These are phyloP conservation scores for Isatis lusitanica DNA, from an alignment of 441 rosid species.

Conservation along the genomic window DNA sequence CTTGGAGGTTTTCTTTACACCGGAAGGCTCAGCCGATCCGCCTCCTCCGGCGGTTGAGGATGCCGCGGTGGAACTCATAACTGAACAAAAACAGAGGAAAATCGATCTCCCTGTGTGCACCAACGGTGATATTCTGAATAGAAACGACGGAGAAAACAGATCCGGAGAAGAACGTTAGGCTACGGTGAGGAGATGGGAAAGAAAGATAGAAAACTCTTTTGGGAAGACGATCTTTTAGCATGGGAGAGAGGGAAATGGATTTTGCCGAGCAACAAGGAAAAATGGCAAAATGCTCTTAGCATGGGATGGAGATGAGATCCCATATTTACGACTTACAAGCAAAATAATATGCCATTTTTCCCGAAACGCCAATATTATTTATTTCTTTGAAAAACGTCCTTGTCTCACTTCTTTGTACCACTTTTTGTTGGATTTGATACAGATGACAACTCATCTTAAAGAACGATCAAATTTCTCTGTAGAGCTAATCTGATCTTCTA, in stretches of 20 bases:
- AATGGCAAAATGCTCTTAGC: not conserved
- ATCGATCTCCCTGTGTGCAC: not conserved
- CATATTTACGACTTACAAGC: not conserved
- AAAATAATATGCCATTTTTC: no score
- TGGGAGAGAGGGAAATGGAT: not conserved
- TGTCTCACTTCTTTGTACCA: no score
- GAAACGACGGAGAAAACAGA: not conserved
- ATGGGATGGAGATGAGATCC: not conserved
- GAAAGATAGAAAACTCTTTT: slow-evolving; percentile 4
- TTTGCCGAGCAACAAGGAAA: not conserved
- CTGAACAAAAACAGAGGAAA: slow-evolving; percentile 9
- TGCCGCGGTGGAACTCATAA: slow-evolving; percentile 40
- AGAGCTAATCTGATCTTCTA: no score
- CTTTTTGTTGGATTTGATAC: no score
- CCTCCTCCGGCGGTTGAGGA: slow-evolving; percentile 40
- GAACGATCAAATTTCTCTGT: no score
- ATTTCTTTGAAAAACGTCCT: no score
- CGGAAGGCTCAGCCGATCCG: slow-evolving; percentile 43
- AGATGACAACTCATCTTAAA: no score
- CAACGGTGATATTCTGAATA: slow-evolving; percentile 15
- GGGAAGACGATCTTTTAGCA: not conserved
- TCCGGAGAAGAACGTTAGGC: slow-evolving; percentile 20
- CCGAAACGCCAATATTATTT: no score
- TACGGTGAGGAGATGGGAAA: not conserved
- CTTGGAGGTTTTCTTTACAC: slow-evolving; percentile 38